Percentiles rank a stretch among this genome's conserved stretches.
These are phyloP conservation scores for Rhododendron simsii DNA, from an alignment of 148 eudicot genomes.

Conservation along the genomic window DNA sequence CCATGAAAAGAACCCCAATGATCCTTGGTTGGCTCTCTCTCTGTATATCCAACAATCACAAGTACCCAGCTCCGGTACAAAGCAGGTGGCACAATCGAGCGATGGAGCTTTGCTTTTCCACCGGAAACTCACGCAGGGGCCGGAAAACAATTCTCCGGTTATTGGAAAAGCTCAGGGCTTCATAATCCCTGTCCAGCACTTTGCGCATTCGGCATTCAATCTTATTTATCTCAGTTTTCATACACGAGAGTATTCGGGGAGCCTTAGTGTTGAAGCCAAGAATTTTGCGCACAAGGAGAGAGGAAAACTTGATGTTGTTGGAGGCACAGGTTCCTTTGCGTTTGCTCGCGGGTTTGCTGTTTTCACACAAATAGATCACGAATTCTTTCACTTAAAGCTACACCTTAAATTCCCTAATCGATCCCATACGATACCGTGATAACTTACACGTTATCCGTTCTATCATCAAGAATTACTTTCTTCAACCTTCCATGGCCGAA, in stretches of 20 bases:
- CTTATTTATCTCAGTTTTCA: slow-evolving; percentile 63
- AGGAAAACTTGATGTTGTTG: slow-evolving; percentile 57
- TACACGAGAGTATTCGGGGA: slow-evolving; percentile 49
- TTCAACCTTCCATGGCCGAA: not conserved
- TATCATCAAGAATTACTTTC: not conserved
- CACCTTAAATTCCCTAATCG: slow-evolving; percentile 47
- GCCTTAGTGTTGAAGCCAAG: slow-evolving; percentile 58
- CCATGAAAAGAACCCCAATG: slow-evolving; percentile 17
- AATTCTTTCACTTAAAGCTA: slow-evolving; percentile 42
- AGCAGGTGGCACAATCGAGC: slow-evolving; percentile 5
- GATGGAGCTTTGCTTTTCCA: slow-evolving; percentile 51
- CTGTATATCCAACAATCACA: slow-evolving; percentile 61
- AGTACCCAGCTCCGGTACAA: slow-evolving; percentile 2
- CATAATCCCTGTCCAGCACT: slow-evolving; percentile 57
- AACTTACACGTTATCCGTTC: not conserved
- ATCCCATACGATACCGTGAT: slow-evolving; percentile 30
- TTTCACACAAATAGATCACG: slow-evolving; percentile 32
- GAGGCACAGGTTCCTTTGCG: slow-evolving; percentile 89
- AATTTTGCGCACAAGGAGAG: slow-evolving; percentile 24
- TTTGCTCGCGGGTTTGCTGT: slow-evolving; percentile 70
- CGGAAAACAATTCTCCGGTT: slow-evolving; percentile 46
- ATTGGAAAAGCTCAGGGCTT: slow-evolving; percentile 81
- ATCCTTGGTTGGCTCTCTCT: slow-evolving; percentile 45
- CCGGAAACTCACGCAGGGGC: slow-evolving; percentile 58
- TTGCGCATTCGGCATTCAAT: slow-evolving; percentile 63